Evolutionary conservation across 495 filamentous ascomycete genomes (phyloP), one percentile per base, ranked within the genome.

Genomic region (Diplogelasinospora grovesii): DNA sequence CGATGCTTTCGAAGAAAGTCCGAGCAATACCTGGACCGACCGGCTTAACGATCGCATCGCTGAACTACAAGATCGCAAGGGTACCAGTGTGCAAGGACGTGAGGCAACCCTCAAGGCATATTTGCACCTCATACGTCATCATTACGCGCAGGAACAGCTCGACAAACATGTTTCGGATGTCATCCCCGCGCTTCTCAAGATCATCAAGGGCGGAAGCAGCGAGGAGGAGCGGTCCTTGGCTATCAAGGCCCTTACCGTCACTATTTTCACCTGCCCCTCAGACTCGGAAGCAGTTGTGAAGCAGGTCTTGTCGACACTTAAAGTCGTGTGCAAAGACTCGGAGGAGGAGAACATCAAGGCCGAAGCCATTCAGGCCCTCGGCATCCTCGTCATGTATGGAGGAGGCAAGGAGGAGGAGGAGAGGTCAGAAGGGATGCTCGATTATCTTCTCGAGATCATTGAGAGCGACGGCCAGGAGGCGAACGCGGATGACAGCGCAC

Each of bases 51-150:
- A 83, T 49, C 75, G 79, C n/a, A 79, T 95, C 34, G 70, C 83
- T 38, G 85, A 90, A 53, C 80, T 96, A 15, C 65, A 86, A 16
- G 86, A 95, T 49, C 80, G 87, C 48, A 98, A 95, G 70, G 78
- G 83, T 39, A n/a, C n/a, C n/a, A 88, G 81, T 41, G 74, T 75
- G n/a, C 77, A 86, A 48, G 82, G 85, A 10, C 78, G 90, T 22
- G 90, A 94, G 53, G 73, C 78, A 35, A 77, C 78, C 15, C 68
- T 93, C 36, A 66, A 68, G 11, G 73, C 70, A 22, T 96, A 87
- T 59, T 74, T 74, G 16, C 78, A 83, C 37, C 69, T 90, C 15
- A 64, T 90, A 24, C 86, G 80, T 46, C 75, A 78, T 36, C 84
- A 85, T 48, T 90, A 81, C 54, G 76, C 79, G 0, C 69, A 75